Base-by-base conservation (phyloP, 1,139 yeast species). In the Lodderomyces theae region DNA sequence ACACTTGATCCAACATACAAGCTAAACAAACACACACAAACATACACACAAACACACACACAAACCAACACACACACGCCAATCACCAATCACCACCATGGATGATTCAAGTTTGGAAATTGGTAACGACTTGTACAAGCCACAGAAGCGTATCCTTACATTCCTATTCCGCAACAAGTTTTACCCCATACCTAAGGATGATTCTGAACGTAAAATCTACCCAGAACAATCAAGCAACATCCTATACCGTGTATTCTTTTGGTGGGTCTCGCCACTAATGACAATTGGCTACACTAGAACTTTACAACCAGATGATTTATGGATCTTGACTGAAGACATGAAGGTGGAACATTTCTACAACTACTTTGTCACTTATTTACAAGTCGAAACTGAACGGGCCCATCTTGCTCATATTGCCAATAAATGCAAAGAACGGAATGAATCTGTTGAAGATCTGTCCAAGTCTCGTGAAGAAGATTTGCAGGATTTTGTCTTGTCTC, bases 261-360 rank as follows among this genome's bases (percentile, higher is more conserved):
- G 70, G 57, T 84, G 92, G 92, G 66, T 81, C 32, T 46, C 62
- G 13, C 86, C 87, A 0, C 45, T 82, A 3, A 52, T 84, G 52
- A 68, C 63, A 29, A 76, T 74, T 3, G 95, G 95, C 1, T 86
- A 85, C 55, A 71, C 72, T 42, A 70, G 95, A 51, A 80, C 87
- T 0, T 60, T 86, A 26, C 79, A 77, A 39, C 78, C 80, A 5
- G 72, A 76, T 40, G 95, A 86, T 58, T 58, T 86, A 42, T 84
- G 67, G 59, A 62, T 63, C 34, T 66, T 85, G 41, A 72, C 77
- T 11, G 72, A 69, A 9, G 74, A 77, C 16, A 60, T 79, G 47
- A 66, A 73, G 38, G 79, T 83, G 11, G 80, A 80, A 22, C 18
- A 47, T 30, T 57, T 77, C 44, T 61, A 75, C 19, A 61, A 52